phyloP scores from a whole-genome alignment of 306 rosid species.

The Glycine tomentella region DNA sequence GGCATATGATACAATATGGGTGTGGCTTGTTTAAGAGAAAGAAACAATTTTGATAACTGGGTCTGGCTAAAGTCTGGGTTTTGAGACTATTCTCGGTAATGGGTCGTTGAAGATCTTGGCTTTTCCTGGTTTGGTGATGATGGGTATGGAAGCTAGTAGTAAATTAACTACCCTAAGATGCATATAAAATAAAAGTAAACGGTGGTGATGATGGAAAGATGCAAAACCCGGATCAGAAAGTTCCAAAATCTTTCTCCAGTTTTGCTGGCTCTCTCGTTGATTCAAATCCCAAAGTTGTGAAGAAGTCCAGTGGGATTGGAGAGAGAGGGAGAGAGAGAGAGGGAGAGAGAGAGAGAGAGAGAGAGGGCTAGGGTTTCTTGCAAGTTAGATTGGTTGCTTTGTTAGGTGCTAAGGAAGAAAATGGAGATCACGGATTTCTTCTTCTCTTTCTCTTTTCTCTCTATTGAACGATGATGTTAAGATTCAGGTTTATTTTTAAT shows the following conservation, averaged over 20 bases:
- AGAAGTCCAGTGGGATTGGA: background rate
- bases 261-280: conserved; percentile 11
- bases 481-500: conserved; percentile 25
- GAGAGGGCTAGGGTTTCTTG: conserved; percentile 57
- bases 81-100: conserved; percentile 34
- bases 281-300: background rate
- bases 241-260: conserved; percentile 19
- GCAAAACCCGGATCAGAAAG: conserved; percentile 48
- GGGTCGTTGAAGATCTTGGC: conserved; percentile 66
- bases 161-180: background rate
- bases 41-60: conserved; percentile 45
- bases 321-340: background rate
- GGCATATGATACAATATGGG: conserved; percentile 48
- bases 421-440: conserved; percentile 52
- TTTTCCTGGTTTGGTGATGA: conserved; percentile 42
- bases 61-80: conserved; percentile 39
- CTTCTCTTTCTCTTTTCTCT: background rate
- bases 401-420: conserved; percentile 39
- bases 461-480: conserved; percentile 36
- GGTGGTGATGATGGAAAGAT: background rate
- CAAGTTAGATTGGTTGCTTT: conserved; percentile 51
- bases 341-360: conserved; percentile 21
- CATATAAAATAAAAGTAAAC: background rate
- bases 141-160: conserved; percentile 31
- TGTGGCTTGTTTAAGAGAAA: conserved; percentile 47